phyloP scores from a whole-genome alignment of 208 protist species.

The Balamuthia mandrillaris region DNA sequence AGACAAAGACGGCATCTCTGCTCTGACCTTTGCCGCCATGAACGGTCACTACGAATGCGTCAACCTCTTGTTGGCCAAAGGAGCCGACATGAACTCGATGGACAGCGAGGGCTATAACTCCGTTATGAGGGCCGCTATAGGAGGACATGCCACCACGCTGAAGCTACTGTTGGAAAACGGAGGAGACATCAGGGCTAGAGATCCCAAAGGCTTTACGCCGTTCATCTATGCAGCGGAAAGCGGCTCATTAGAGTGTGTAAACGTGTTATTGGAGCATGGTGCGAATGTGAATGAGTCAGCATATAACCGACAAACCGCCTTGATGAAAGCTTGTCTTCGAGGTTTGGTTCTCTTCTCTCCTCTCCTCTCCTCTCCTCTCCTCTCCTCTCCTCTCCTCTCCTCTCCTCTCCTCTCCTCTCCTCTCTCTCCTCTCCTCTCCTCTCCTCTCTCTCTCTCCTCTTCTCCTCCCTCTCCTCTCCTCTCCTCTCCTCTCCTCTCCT shows the following conservation, averaged over 20 bases:
- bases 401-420: neutral
- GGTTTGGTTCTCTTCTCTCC: neutral
- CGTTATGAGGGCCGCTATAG: conserved; percentile 5
- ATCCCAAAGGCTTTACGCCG: neutral
- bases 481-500: neutral
- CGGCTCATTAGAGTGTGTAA: conserved; percentile 20
- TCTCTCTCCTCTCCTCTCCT: neutral
- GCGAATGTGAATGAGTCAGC: neutral
- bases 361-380: neutral
- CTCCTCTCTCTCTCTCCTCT: neutral
- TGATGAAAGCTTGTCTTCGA: neutral
- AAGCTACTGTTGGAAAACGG: conserved; percentile 1
- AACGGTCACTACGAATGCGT: conserved; percentile 34
- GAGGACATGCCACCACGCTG: conserved; percentile 1
- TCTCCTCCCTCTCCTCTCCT: neutral
- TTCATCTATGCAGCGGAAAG: neutral
- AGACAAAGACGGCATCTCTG: conserved; percentile 18
- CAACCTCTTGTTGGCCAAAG: conserved; percentile 2
- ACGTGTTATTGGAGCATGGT: neutral
- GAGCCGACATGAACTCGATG: neutral
- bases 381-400: neutral
- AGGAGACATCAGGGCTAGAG: neutral
- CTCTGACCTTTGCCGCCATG: conserved; percentile 2
- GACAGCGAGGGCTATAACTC: conserved; percentile 14
- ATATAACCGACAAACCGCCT: conserved; percentile 15